A percentile compares a stretch with the other conserved stretches of the same genome.
Conservation (phyloP, 805 yeast species). For the Yamadazyma akitaensis region DNA sequence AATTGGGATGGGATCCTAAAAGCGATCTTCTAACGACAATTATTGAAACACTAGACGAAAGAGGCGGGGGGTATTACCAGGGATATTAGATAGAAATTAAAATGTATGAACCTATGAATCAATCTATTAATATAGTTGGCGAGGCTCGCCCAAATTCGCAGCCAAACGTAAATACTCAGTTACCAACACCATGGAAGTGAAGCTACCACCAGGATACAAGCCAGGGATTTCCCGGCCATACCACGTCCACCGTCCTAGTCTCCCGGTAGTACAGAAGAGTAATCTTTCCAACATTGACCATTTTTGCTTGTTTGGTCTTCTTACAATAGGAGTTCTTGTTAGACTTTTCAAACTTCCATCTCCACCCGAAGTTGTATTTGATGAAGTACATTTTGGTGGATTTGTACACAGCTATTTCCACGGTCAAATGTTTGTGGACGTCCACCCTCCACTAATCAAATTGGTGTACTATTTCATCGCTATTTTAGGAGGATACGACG, state of each 20-base stretch:
- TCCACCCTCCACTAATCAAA: slow-evolving; percentile 70
- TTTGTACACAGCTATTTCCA: slow-evolving; percentile 44
- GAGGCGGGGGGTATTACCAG: slow-evolving; percentile 72
- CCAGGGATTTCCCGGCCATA: slow-evolving; percentile 30
- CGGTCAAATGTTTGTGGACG: slow-evolving; percentile 65
- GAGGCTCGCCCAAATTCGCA: no score
- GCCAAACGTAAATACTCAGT: no score
- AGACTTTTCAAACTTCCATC: slow-evolving; percentile 30
- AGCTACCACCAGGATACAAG: slow-evolving; percentile 26
- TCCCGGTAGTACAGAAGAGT: slow-evolving; percentile 14
- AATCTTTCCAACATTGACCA: slow-evolving; percentile 17
- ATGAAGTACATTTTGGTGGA: slow-evolving; percentile 43
- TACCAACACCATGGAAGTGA: slow-evolving; percentile 2
- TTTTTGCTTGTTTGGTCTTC: slow-evolving; percentile 17
- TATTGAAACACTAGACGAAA: slow-evolving; percentile 65
- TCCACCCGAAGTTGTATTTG: slow-evolving; percentile 45
- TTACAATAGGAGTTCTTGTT: slow-evolving; percentile 23
- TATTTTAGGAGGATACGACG: slow-evolving; percentile 51
- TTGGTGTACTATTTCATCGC: slow-evolving; percentile 56
- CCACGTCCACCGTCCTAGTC: slow-evolving; percentile 21
- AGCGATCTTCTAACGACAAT: slow-evolving; percentile 44
- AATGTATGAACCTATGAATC: neutral
- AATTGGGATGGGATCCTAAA: slow-evolving; percentile 79
- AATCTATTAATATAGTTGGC: neutral
- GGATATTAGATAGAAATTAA: slow-evolving; percentile 23